A percentile compares a stretch with the other conserved stretches of the same genome.
Evolutionary conservation across 1,284 basidiomycete species (phyloP).

Genomic region (Ceraceosorus bombacis): DNA sequence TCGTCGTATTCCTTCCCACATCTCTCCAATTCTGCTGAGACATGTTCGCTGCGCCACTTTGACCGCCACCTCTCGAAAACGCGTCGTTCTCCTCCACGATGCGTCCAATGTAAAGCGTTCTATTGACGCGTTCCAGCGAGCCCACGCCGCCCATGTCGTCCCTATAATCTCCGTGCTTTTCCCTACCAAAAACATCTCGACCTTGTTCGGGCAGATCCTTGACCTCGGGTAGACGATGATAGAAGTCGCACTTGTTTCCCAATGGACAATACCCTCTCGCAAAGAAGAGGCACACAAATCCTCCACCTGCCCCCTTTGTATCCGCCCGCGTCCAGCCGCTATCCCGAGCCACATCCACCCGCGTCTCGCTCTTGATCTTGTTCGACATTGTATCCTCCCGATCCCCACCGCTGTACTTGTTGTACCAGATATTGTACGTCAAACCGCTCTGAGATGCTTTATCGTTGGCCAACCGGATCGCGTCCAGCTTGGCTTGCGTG

Average conservation of each 20-base stretch:
- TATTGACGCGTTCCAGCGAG: conserved; percentile 83
- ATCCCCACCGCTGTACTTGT: conserved; percentile 75
- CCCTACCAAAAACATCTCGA: conserved; percentile 91
- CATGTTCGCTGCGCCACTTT: conserved; percentile 1
- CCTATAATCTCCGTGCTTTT: conserved; percentile 93
- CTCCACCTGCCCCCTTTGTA: conserved; percentile 57
- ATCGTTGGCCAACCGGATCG: conserved; percentile 36
- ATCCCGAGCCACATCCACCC: conserved; percentile 81
- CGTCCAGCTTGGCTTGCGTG: conserved; percentile 33
- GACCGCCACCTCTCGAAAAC: conserved; percentile 16
- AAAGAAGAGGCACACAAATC: conserved; percentile 92
- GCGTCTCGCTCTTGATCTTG: conserved; percentile 82
- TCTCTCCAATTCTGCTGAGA: conserved; percentile 8
- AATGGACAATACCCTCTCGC: conserved; percentile 93
- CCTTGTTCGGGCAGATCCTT: conserved; percentile 74
- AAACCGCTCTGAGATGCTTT: conserved; percentile 29
- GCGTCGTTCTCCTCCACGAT: conserved; percentile 53
- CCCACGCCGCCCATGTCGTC: conserved; percentile 99
- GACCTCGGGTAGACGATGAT: conserved; percentile 65
- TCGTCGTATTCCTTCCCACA: no score
- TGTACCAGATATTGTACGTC: conserved; percentile 82
- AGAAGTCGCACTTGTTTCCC: conserved; percentile 90
- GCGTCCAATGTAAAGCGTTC: conserved; percentile 88
- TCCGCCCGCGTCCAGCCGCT: conserved; percentile 66
- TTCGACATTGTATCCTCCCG: conserved; percentile 51